phyloP scores from a whole-genome alignment of 108 stramenopile genomes.

The Cyclotella atomus region DNA sequence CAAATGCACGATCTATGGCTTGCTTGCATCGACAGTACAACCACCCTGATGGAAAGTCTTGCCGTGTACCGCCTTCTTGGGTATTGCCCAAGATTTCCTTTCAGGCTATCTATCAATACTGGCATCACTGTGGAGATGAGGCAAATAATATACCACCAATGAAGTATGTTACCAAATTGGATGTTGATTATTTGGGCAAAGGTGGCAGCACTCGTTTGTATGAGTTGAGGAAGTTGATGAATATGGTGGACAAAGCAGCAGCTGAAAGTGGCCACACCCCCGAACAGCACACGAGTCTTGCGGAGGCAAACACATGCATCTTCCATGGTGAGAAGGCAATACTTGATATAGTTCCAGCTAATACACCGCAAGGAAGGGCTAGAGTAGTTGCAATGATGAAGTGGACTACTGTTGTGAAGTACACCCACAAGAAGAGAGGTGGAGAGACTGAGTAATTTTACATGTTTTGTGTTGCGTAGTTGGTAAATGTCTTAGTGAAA shows the following conservation, averaged over 20 bases:
- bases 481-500: constrained; percentile 4
- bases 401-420: neutral
- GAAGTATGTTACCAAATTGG: neutral
- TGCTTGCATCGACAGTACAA: neutral
- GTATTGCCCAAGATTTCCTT: neutral
- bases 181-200: neutral
- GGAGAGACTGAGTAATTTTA: neutral
- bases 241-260: neutral
- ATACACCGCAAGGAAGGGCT: neutral
- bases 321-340: neutral
- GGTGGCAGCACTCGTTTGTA: neutral
- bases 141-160: neutral
- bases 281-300: neutral
- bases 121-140: neutral
- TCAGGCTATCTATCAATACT: neutral
- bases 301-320: neutral
- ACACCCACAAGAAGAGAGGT: neutral
- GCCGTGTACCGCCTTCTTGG: neutral
- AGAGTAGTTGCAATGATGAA: neutral
- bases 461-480: neutral
- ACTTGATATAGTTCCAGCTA: neutral
- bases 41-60: constrained; percentile 3
- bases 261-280: neutral
- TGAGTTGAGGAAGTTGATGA: neutral
- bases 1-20: no score